phyloP scores from a whole-genome alignment of 1,139 yeast genomes.

The Candida glucosophila region DNA sequence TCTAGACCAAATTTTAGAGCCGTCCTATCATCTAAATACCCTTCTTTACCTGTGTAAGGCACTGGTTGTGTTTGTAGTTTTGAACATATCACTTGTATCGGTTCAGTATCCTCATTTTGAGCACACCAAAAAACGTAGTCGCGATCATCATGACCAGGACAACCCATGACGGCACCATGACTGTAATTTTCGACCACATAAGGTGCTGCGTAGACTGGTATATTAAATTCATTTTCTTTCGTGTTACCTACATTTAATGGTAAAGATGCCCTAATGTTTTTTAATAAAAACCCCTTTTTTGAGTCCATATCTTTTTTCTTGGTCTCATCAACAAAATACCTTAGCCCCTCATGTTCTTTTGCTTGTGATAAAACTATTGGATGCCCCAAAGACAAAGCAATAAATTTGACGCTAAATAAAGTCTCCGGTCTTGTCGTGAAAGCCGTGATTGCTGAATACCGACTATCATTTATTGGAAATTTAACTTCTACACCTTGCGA shows the following conservation, averaged over 20 bases:
- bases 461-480: conserved; percentile 24
- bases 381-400: conserved; percentile 71
- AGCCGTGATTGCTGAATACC: conserved; percentile 29
- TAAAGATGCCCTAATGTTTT: conserved; percentile 39
- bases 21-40: conserved; percentile 36
- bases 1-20: conserved; percentile 17
- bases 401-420: conserved; percentile 67
- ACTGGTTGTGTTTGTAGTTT: conserved; percentile 3
- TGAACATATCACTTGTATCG: conserved; percentile 40
- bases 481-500: conserved; percentile 69
- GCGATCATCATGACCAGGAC: conserved; percentile 87
- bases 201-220: conserved; percentile 86
- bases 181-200: conserved; percentile 82
- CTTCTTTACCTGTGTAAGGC: conserved; percentile 47
- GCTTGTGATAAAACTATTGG: conserved; percentile 42
- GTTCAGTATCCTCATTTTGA: conserved; percentile 41
- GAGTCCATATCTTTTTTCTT: conserved; percentile 21
- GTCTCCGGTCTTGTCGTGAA: conserved; percentile 93
- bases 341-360: conserved; percentile 28
- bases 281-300: conserved; percentile 55
- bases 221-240: conserved; percentile 8
- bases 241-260: conserved; percentile 44
- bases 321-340: conserved; percentile 31
- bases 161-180: conserved; percentile 94
- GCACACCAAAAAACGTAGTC: conserved; percentile 73